A percentile compares a stretch with the other conserved stretches of the same genome.
Conservation (phyloP, 345 rosid species). For the Triadica sebifera region DNA sequence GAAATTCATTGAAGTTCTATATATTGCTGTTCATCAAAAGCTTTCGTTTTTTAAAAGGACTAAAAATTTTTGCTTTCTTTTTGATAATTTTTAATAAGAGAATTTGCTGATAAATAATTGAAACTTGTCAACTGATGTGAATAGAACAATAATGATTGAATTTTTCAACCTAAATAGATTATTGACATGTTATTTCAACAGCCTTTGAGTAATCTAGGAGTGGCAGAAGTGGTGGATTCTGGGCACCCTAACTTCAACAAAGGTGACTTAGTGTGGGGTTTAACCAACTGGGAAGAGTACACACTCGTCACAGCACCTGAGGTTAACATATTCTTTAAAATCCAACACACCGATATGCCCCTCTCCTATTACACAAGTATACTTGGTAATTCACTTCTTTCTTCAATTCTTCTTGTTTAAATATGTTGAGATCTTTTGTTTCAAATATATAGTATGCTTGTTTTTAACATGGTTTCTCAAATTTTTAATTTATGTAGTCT, state of each 20-base stretch:
- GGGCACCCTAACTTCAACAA: constrained; percentile 19
- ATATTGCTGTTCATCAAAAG: too few species aligned
- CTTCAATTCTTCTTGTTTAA: not conserved
- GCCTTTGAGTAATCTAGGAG: constrained; percentile 28
- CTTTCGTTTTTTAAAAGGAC: too few species aligned
- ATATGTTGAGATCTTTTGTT: not conserved
- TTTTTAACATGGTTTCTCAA: too few species aligned
- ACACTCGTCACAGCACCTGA: constrained; percentile 9
- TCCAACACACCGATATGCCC: constrained; percentile 26
- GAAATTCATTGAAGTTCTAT: too few species aligned
- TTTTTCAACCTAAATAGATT: not conserved
- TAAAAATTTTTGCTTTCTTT: too few species aligned
- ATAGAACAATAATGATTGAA: not conserved
- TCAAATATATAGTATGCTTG: not conserved
- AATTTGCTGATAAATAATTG: too few species aligned
- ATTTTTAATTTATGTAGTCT: too few species aligned
- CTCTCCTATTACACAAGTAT: constrained; percentile 30
- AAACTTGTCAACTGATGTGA: too few species aligned
- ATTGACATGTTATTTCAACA: not conserved
- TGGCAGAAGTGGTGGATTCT: constrained; percentile 27
- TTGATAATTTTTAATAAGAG: too few species aligned
- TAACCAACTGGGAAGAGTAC: constrained; percentile 35
- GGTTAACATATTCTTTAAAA: constrained; percentile 17
- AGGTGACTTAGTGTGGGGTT: constrained; percentile 37
- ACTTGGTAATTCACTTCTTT: constrained; percentile 13